A percentile compares a stretch with the other conserved stretches of the same genome.
Conservation (phyloP, 2,329 filamentous ascomycete genomes). For the Dissoconium aciculare region DNA sequence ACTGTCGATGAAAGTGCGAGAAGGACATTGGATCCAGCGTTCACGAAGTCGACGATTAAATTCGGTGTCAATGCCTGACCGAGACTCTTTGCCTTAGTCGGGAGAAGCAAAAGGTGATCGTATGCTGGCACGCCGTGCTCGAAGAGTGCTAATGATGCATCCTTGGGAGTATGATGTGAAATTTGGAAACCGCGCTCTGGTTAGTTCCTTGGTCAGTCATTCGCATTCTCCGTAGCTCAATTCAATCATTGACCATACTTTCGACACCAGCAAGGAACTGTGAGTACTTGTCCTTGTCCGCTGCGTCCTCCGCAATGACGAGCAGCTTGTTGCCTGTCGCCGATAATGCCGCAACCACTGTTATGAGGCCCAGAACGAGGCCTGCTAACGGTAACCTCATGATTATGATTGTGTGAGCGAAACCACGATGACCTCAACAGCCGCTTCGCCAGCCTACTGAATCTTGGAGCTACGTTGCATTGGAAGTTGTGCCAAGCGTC, state of each 20-base stretch:
- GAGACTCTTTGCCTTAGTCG: conserved; percentile 81
- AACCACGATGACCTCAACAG: too few relatives aligned
- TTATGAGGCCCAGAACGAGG: conserved; percentile 50
- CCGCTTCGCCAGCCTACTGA: too few relatives aligned
- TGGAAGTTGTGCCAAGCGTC: conserved; percentile 4
- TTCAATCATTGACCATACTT: conserved; percentile 37
- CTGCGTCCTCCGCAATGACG: conserved; percentile 69
- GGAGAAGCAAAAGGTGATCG: conserved; percentile 81
- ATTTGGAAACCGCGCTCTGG: conserved; percentile 71
- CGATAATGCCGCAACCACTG: conserved; percentile 61
- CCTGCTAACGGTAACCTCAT: conserved; percentile 22
- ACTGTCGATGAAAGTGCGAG: conserved; percentile 62
- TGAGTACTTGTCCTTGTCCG: conserved; percentile 69
- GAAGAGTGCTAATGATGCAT: conserved; percentile 62
- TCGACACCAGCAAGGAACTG: conserved; percentile 62
- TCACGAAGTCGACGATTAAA: conserved; percentile 77
- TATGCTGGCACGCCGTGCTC: conserved; percentile 73
- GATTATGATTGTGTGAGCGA: too few relatives aligned
- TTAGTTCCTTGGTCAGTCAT: too few relatives aligned
- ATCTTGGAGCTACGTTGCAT: conserved; percentile 6
- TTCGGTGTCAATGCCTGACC: conserved; percentile 79
- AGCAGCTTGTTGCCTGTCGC: conserved; percentile 65
- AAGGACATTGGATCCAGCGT: conserved; percentile 80
- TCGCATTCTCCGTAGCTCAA: too few relatives aligned
- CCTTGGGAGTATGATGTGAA: conserved; percentile 70